Conservation (phyloP, 1,139 yeast genomes). For the Sugiyamaella japonica region DNA sequence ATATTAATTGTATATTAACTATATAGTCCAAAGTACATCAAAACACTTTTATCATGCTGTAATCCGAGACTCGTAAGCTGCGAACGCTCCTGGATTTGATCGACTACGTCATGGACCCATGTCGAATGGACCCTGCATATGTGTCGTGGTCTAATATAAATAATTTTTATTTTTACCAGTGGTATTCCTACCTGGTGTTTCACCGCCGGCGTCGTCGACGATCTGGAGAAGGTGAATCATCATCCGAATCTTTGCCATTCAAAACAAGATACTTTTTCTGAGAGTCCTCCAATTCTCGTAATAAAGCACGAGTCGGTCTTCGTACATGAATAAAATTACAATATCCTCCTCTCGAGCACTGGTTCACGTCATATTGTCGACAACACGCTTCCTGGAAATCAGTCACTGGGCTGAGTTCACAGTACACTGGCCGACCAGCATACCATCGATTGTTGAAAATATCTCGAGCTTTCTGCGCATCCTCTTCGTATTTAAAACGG, state of each 20-base stretch:
- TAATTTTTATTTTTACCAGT: not conserved
- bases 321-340: constrained; percentile 88
- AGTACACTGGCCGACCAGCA: constrained; percentile 72
- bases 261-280: constrained; percentile 35
- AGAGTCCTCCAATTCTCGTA: constrained; percentile 43
- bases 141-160: not conserved
- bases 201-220: constrained; percentile 15
- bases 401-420: constrained; percentile 76
- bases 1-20: too few species aligned
- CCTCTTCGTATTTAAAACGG: constrained; percentile 53
- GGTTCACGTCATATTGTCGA: constrained; percentile 59
- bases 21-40: too few species aligned
- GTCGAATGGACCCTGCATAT: too few species aligned
- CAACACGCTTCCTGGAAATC: constrained; percentile 76
- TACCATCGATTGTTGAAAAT: constrained; percentile 80
- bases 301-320: constrained; percentile 52
- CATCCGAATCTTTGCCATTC: constrained; percentile 12
- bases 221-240: constrained; percentile 19
- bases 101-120: too few species aligned
- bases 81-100: too few species aligned
- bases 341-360: constrained; percentile 73
- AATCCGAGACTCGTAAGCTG: too few species aligned
- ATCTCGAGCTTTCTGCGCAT: constrained; percentile 62
- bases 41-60: too few species aligned
- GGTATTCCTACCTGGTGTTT: not conserved